Evolutionary conservation across 495 filamentous ascomycete genomes (phyloP), one percentile per base, ranked within the genome.

Genomic region (Darksidea phi): DNA sequence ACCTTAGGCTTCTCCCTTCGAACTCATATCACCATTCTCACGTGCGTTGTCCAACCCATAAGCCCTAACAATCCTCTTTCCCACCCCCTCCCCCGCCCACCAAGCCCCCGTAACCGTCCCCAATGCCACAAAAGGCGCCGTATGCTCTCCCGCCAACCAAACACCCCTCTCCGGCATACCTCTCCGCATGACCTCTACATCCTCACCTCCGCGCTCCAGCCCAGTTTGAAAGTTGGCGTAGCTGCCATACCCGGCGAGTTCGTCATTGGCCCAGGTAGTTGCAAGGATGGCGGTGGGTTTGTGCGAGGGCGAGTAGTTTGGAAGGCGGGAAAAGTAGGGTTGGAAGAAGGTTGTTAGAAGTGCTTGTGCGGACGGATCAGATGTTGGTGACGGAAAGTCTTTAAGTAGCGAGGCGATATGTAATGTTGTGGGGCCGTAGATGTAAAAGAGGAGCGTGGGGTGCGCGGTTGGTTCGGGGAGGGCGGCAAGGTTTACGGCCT

Each of bases 111-210:
- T 92, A 11, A 85, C 87, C 7, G 91, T 96, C 0, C 92, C 92
- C 50, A 95, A 71, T 15, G 88, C 90, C 18, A 92, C 84, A 73
- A 96, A 95, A 25, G 93, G 93, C 24, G 90, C 85, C 25, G 92
- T 96, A 75, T 97, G 94, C 73, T 98, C 93, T 0, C 93, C 93
- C 0, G 93, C 94, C 65, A 97, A 83, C 92, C 92, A 98, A 3
- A 97, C 64, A 0, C 86, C 84, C 17, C 88, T 78, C 12, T 81
- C 83, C 4, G 83, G 79, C 43, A 88, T 74, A 1, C 91, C 93
- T 1, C 80, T 74, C 28, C 91, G 77, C 77, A 96, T 82, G 1
- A 79, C 74, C 70, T 87, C 79, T 36, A 97, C 85, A 66, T 96
- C 93, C 49, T 77, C 70, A 45, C 86, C 85, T 0, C 84, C 91